These are phyloP conservation scores for Jatropha podagrica DNA, from an alignment of 441 rosid genomes.

Conservation along the genomic window DNA sequence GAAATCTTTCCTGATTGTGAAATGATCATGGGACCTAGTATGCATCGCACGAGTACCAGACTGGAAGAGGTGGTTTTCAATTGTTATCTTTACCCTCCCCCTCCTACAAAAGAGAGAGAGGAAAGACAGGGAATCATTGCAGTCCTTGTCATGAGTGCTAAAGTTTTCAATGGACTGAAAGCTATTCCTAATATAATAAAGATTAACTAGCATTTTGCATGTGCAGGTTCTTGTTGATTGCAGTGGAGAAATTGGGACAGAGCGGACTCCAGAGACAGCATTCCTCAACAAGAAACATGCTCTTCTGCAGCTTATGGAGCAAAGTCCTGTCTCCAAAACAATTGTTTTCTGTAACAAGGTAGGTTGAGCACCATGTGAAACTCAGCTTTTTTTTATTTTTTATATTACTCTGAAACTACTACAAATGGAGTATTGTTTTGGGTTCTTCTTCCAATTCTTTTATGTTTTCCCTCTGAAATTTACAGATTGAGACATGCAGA, in stretches of 20 bases:
- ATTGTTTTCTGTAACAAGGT: slow-evolving; percentile 93
- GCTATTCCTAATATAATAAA: not conserved
- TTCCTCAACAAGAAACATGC: slow-evolving; percentile 80
- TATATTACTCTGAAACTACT: not conserved
- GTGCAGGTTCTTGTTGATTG: slow-evolving; percentile 85
- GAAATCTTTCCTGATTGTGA: slow-evolving; percentile 80
- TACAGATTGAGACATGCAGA: slow-evolving; percentile 93
- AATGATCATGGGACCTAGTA: slow-evolving; percentile 89
- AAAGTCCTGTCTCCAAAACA: slow-evolving; percentile 63
- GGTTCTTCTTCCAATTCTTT: not conserved
- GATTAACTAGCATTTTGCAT: slow-evolving; percentile 17
- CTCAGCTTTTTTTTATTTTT: not conserved
- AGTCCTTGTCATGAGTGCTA: too few relatives aligned
- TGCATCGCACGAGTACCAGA: slow-evolving; percentile 73
- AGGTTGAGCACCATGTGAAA: not conserved
- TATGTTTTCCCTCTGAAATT: slow-evolving; percentile 22
- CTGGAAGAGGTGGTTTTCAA: slow-evolving; percentile 75
- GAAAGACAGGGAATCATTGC: not conserved
- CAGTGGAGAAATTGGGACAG: slow-evolving; percentile 71
- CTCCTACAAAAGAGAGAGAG: not conserved
- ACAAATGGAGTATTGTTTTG: not conserved
- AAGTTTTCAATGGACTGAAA: too few relatives aligned
- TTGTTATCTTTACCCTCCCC: not conserved
- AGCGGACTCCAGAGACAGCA: slow-evolving; percentile 68
- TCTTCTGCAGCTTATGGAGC: slow-evolving; percentile 67